Percentiles rank a stretch among this genome's conserved stretches.
Conservation (phyloP, 2,329 filamentous ascomycete genomes). For the Knufia fluminis region DNA sequence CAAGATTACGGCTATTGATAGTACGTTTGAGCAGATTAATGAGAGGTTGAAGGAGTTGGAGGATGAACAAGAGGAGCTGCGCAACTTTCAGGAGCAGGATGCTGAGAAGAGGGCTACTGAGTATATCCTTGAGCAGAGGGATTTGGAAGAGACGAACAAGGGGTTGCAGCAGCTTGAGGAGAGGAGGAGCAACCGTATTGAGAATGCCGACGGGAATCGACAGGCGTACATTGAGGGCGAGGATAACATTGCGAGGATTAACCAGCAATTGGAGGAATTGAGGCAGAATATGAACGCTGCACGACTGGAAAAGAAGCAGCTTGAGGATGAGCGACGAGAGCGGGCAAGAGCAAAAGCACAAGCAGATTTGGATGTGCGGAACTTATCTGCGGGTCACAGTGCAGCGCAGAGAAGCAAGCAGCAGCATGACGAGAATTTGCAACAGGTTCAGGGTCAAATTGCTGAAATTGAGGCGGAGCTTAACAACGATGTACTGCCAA, state of each 20-base stretch:
- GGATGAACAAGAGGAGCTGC: slow-evolving; percentile 92
- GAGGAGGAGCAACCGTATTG: slow-evolving; percentile 68
- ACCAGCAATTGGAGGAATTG: slow-evolving; percentile 68
- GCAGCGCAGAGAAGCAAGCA: slow-evolving; percentile 63
- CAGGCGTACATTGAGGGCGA: slow-evolving; percentile 69
- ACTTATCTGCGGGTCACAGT: slow-evolving; percentile 71
- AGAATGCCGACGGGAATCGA: slow-evolving; percentile 73
- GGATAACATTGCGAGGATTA: slow-evolving; percentile 65
- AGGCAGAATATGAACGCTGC: slow-evolving; percentile 77
- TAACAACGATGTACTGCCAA: slow-evolving; percentile 56
- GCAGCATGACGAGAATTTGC: slow-evolving; percentile 62
- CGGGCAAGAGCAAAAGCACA: slow-evolving; percentile 72
- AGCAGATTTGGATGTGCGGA: slow-evolving; percentile 74
- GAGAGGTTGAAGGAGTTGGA: slow-evolving; percentile 82
- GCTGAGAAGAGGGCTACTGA: slow-evolving; percentile 83
- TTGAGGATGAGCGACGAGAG: slow-evolving; percentile 83
- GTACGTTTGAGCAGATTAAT: slow-evolving; percentile 82
- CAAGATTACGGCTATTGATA: slow-evolving; percentile 90
- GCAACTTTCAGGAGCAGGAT: slow-evolving; percentile 90
- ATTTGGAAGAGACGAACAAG: slow-evolving; percentile 69
- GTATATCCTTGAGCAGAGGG: slow-evolving; percentile 86
- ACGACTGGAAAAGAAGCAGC: slow-evolving; percentile 71
- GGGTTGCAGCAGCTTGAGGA: slow-evolving; percentile 77
- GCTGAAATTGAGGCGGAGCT: slow-evolving; percentile 67
- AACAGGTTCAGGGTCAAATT: slow-evolving; percentile 65